A percentile compares a stretch with the other conserved stretches of the same genome.
Evolutionary conservation across 2,329 filamentous ascomycete genomes (phyloP).

Genomic region (Pseudopithomyces chartarum): DNA sequence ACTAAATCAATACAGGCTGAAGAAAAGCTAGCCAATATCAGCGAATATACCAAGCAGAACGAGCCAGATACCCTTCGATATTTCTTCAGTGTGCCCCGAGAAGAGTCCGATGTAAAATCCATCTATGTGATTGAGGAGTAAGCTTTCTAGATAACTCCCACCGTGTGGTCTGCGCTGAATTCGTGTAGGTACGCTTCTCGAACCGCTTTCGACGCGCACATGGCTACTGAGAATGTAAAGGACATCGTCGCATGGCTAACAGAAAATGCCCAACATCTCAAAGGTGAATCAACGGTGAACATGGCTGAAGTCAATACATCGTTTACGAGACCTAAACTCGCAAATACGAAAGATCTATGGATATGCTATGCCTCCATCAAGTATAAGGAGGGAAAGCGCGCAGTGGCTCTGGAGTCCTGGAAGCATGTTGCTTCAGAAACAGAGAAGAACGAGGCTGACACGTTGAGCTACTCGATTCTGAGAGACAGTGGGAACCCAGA

Average conservation of each 20-base stretch:
- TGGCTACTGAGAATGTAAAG: conserved; percentile 13
- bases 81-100: conserved; percentile 15
- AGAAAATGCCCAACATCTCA: conserved; percentile 13
- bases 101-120: conserved; percentile 16
- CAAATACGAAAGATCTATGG: conserved; percentile 16
- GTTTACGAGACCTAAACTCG: conserved; percentile 17
- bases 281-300: conserved; percentile 8
- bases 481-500: conserved; percentile 20
- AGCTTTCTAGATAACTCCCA: too few relatives aligned
- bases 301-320: conserved; percentile 14
- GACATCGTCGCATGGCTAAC: conserved; percentile 17
- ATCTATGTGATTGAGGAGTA: conserved; percentile 28
- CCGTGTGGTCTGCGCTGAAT: background rate
- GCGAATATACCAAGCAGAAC: conserved; percentile 13
- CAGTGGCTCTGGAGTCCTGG: conserved; percentile 24
- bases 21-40: conserved; percentile 13
- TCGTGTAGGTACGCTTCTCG: conserved; percentile 22
- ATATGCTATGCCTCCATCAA: conserved; percentile 24
- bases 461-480: conserved; percentile 23
- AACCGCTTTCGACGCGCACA: conserved; percentile 26
- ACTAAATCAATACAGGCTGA: conserved; percentile 13
- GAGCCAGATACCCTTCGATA: conserved; percentile 21
- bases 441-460: conserved; percentile 24
- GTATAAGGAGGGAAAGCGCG: conserved; percentile 23
- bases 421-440: conserved; percentile 21